Percentiles rank a stretch among this genome's conserved stretches.
Evolutionary conservation across 768 basidiomycete genomes (phyloP).

Genomic region (Crucibulum laeve): DNA sequence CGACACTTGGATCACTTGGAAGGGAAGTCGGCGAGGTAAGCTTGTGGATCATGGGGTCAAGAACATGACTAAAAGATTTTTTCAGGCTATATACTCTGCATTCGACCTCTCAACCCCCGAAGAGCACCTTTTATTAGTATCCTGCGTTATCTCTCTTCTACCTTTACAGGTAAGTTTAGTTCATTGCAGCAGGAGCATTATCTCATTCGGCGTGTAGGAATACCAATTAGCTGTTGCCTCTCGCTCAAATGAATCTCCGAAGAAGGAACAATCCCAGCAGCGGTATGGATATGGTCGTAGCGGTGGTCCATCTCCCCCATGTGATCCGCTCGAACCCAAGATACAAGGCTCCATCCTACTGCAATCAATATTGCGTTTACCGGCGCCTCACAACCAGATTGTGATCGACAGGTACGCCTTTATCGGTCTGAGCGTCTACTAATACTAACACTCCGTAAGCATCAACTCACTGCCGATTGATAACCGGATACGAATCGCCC

Average conservation of each 20-base stretch:
- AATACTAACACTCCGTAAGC: constrained; percentile 29
- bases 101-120: constrained; percentile 50
- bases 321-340: constrained; percentile 53
- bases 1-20: constrained; percentile 41
- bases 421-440: not conserved
- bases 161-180: constrained; percentile 37
- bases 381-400: constrained; percentile 59
- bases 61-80: not conserved
- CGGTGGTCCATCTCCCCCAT: constrained; percentile 11
- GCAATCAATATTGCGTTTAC: constrained; percentile 74
- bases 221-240: constrained; percentile 15
- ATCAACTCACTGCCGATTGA: constrained; percentile 53
- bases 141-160: constrained; percentile 60
- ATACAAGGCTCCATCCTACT: constrained; percentile 84
- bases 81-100: constrained; percentile 54
- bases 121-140: constrained; percentile 53
- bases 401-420: constrained; percentile 63
- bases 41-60: not conserved
- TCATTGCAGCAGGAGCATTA: constrained; percentile 3
- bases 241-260: constrained; percentile 5
- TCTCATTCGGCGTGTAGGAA: constrained; percentile 13
- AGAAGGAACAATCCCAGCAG: constrained; percentile 4
- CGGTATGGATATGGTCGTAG: constrained; percentile 3
- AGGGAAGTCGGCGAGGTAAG: constrained; percentile 54
- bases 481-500: constrained; percentile 48